These are phyloP conservation scores for Heterobasidion parviporum DNA, from an alignment of 1,284 basidiomycete genomes.

Conservation along the genomic window DNA sequence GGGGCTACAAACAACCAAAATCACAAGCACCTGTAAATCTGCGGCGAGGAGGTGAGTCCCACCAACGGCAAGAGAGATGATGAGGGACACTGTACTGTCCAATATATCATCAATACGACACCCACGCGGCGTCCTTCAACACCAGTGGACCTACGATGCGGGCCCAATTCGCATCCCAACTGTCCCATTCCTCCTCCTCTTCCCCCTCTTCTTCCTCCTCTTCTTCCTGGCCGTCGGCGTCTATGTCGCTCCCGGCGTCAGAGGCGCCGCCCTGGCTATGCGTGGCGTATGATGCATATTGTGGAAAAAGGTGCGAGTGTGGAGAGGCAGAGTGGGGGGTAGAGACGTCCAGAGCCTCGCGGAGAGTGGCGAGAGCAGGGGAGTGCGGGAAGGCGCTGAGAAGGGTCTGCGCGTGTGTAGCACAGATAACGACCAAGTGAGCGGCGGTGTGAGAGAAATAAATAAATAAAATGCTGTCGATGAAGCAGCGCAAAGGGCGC, in stretches of 20 bases:
- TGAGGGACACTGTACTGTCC: no score
- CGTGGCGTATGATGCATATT: no score
- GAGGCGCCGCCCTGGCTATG: not conserved
- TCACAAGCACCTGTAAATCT: no score
- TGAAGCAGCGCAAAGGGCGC: not conserved
- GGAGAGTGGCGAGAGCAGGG: slow-evolving; percentile 38
- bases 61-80: no score
- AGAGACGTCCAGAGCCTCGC: slow-evolving; percentile 28
- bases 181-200: slow-evolving; percentile 51
- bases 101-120: no score
- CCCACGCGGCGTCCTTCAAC: slow-evolving; percentile 28
- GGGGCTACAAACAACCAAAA: no score
- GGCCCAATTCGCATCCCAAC: slow-evolving; percentile 85
- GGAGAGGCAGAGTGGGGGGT: no score
- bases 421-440: not conserved
- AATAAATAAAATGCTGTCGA: slow-evolving; percentile 1
- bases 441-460: not conserved
- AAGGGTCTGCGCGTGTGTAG: slow-evolving; percentile 36
- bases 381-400: slow-evolving; percentile 57
- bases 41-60: no score
- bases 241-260: slow-evolving; percentile 5
- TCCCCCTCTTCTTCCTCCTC: slow-evolving; percentile 18
- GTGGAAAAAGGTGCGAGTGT: no score
- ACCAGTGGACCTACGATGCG: slow-evolving; percentile 57
- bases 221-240: not conserved